Evolutionary conservation across 495 filamentous ascomycete genomes (phyloP).

Genomic region (Aspergillus ostianus): DNA sequence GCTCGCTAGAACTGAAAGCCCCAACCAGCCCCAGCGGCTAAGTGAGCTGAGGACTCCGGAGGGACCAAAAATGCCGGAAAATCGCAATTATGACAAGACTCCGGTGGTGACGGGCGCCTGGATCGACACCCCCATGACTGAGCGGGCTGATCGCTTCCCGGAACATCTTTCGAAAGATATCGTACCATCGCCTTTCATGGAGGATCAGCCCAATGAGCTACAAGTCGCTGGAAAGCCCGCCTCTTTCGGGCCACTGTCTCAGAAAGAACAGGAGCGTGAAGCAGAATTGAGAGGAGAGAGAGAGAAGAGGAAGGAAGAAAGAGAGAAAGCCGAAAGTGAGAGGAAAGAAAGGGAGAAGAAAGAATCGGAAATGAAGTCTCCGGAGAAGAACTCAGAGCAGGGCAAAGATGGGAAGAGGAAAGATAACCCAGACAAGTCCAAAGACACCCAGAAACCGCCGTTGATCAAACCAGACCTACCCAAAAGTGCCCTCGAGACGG

Average conservation of each 20-base stretch:
- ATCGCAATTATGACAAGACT: slow-evolving; percentile 44
- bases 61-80: slow-evolving; percentile 42
- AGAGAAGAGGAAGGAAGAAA: neutral
- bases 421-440: slow-evolving; percentile 13
- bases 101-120: slow-evolving; percentile 51
- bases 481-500: slow-evolving; percentile 50
- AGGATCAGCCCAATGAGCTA: neutral
- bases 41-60: slow-evolving; percentile 28
- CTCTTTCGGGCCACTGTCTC: neutral
- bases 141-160: slow-evolving; percentile 30
- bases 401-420: slow-evolving; percentile 16
- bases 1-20: slow-evolving; percentile 61
- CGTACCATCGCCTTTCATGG: slow-evolving; percentile 14
- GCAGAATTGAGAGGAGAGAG: slow-evolving; percentile 2
- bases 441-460: slow-evolving; percentile 22
- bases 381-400: slow-evolving; percentile 14
- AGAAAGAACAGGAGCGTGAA: neutral
- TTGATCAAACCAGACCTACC: slow-evolving; percentile 44
- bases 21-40: slow-evolving; percentile 24
- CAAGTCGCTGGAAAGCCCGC: neutral
- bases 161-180: slow-evolving; percentile 32
- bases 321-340: slow-evolving; percentile 5
- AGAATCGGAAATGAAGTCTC: neutral
- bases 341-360: slow-evolving; percentile 8
- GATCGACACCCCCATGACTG: slow-evolving; percentile 53